Evolutionary conservation across 805 yeast species (phyloP), one percentile per base, ranked within the genome.

Genomic region (Suhomyces faveliae): DNA sequence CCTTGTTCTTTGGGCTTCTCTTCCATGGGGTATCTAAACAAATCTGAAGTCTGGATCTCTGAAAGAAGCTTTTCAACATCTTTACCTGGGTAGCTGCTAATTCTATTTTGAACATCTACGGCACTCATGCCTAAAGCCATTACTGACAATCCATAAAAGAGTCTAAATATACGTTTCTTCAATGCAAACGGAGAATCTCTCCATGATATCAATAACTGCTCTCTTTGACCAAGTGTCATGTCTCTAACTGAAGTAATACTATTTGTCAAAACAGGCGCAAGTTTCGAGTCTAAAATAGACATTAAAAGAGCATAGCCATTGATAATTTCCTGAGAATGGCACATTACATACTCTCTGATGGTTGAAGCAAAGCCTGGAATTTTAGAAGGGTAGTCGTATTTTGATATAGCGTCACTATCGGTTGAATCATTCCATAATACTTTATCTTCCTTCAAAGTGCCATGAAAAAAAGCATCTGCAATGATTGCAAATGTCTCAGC

Each of bases 401-500:
- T 51, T 20, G 49, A 42, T 15, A 65, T 50, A 43, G 70, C 71
- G 35, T 68, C 68, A 1, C 61, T 59, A 10, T 67, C 45, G 15
- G 11, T 21, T 20, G 40, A 37, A 37, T 21, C 40, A n/a, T 37
- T 19, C 49, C 24, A 19, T 11, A 37, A 21, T 12, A 21, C 24
- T 5, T n/a, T 19, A 10, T 43, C 45, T 2, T 64, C 66, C 3
- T 69, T 63, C 5, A 62, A 48, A 1, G 67, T 58, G 13, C 66
- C 71, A 45, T 64, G 70, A 48, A 70, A 45, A n/a, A 70, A 42
- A 3, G 66, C 73, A 55, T 73, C 78, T 4, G 69, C 59, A 33
- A 71, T 48, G 13, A 57, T 51, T 20, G 59, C 47, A 29, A 67
- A 59, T 3, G 60, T 51, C 8, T 61, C 70, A 22, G 65, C 29